Conservation (phyloP, 106 monocot genomes). For the Cymbidium sinense region DNA sequence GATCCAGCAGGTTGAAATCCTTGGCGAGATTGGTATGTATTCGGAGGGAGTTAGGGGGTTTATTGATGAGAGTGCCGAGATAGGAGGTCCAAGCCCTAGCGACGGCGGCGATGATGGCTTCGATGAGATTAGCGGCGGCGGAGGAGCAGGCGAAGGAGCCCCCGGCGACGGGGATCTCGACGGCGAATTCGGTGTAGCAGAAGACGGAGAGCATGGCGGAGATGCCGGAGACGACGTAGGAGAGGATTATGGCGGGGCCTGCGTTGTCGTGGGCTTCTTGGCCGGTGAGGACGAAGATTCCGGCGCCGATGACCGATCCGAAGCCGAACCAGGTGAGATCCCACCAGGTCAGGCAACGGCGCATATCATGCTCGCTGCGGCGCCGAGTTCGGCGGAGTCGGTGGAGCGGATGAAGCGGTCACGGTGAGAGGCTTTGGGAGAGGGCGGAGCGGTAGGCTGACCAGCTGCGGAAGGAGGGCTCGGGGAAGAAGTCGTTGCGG, state of each 20-base stretch:
- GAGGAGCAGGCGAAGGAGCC: slow-evolving; percentile 7
- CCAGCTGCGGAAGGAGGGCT: slow-evolving; percentile 51
- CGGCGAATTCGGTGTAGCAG: slow-evolving; percentile 10
- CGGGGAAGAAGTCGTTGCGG: slow-evolving; percentile 60
- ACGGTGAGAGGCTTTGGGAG: slow-evolving; percentile 25
- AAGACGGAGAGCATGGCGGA: slow-evolving; percentile 14
- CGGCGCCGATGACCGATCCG: slow-evolving; percentile 66
- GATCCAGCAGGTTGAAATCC: slow-evolving; percentile 62
- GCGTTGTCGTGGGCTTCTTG: slow-evolving; percentile 53
- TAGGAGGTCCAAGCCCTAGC: slow-evolving; percentile 48
- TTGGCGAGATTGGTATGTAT: slow-evolving; percentile 39
- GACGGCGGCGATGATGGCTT: slow-evolving; percentile 42
- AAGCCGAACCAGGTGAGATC: slow-evolving; percentile 77
- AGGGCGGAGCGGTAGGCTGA: slow-evolving; percentile 37
- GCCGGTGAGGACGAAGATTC: slow-evolving; percentile 77
- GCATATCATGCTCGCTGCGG: slow-evolving; percentile 37
- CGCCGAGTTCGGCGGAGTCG: slow-evolving; percentile 30
- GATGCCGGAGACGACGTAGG: slow-evolving; percentile 49
- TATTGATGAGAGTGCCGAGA: slow-evolving; percentile 31
- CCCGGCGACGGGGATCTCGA: slow-evolving; percentile 11
- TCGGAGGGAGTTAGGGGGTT: slow-evolving; percentile 13
- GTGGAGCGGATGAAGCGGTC: slow-evolving; percentile 46
- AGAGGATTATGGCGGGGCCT: slow-evolving; percentile 68
- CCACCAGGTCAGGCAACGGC: slow-evolving; percentile 63
- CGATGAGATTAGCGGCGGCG: slow-evolving; percentile 49